phyloP scores from a whole-genome alignment of 495 filamentous ascomycete species.

The Lindgomyces ingoldianus region DNA sequence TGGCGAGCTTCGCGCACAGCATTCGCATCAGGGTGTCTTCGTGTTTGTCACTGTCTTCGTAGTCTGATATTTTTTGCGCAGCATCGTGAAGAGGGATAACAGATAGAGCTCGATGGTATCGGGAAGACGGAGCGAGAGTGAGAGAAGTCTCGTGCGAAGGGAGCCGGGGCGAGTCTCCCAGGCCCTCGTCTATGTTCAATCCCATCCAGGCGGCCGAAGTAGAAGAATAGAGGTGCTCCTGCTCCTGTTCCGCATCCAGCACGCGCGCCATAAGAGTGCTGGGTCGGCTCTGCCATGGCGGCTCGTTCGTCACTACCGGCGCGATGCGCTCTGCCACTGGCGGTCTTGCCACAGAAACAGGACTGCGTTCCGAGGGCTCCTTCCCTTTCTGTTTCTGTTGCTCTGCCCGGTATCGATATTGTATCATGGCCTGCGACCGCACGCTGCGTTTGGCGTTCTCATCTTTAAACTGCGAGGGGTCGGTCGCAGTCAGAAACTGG shows the following conservation, averaged over 20 bases:
- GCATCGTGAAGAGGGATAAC: not conserved
- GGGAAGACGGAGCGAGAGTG: not conserved
- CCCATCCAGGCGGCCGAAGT: not conserved
- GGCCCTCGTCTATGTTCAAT: not conserved
- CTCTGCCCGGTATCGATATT: constrained; percentile 27
- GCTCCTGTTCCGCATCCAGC: not conserved
- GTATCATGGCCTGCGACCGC: constrained; percentile 37
- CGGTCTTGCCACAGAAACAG: not conserved
- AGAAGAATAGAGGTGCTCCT: not conserved
- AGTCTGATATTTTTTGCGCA: constrained; percentile 8
- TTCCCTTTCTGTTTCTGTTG: constrained; percentile 19
- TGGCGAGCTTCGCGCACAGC: not conserved
- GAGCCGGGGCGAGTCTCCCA: not conserved
- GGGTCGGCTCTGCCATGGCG: not conserved
- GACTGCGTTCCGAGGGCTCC: not conserved
- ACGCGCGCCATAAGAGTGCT: not conserved
- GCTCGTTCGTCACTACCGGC: not conserved
- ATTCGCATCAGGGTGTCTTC: constrained; percentile 7
- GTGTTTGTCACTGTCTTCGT: constrained; percentile 18
- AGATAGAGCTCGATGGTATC: constrained; percentile 5
- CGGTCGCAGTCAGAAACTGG: constrained; percentile 35
- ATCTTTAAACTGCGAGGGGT: constrained; percentile 36
- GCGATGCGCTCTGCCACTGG: not conserved
- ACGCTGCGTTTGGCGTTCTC: constrained; percentile 26
- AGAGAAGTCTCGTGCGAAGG: not conserved